Conservation (phyloP, 2,329 filamentous ascomycete genomes). For the Pseudogymnoascus sp. region DNA sequence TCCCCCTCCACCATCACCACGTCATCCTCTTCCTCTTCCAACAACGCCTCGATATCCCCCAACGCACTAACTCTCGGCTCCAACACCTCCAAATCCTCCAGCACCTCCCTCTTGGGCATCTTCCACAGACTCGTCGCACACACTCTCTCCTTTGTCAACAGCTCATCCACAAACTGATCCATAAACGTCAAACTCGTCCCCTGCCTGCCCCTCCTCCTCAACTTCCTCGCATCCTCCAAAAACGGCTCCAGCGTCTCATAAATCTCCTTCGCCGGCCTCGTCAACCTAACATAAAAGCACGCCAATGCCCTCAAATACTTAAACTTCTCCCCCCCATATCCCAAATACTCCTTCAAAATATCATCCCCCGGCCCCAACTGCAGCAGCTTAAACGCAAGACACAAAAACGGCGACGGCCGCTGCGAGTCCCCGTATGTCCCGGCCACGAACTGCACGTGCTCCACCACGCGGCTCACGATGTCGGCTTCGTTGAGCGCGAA, state of each 20-base stretch:
- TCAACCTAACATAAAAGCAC: constrained; percentile 87
- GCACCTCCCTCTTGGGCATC: constrained; percentile 68
- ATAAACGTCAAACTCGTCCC: constrained; percentile 72
- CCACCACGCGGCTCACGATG: constrained; percentile 81
- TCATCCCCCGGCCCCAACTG: constrained; percentile 76
- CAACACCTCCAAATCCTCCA: constrained; percentile 84
- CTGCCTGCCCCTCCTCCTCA: constrained; percentile 67
- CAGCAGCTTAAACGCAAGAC: constrained; percentile 87
- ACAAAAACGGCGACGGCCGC: constrained; percentile 86
- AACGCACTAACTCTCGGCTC: constrained; percentile 80
- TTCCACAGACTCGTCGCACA: constrained; percentile 92
- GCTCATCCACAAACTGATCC: constrained; percentile 89
- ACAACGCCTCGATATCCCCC: constrained; percentile 66
- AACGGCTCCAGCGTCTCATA: constrained; percentile 75
- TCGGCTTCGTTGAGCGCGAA: constrained; percentile 83
- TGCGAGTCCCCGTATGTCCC: constrained; percentile 80
- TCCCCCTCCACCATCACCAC: constrained; percentile 33
- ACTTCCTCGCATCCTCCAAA: constrained; percentile 73
- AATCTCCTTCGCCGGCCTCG: constrained; percentile 72
- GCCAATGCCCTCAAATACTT: constrained; percentile 86
- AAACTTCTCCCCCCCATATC: constrained; percentile 66
- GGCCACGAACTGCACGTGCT: constrained; percentile 73
- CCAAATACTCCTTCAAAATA: constrained; percentile 72
- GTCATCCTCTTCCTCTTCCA: constrained; percentile 49
- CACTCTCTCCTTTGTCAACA: constrained; percentile 80